These are phyloP conservation scores for Thraustochytrium sp. DNA, from an alignment of 352 stramenopile genomes.

Conservation along the genomic window DNA sequence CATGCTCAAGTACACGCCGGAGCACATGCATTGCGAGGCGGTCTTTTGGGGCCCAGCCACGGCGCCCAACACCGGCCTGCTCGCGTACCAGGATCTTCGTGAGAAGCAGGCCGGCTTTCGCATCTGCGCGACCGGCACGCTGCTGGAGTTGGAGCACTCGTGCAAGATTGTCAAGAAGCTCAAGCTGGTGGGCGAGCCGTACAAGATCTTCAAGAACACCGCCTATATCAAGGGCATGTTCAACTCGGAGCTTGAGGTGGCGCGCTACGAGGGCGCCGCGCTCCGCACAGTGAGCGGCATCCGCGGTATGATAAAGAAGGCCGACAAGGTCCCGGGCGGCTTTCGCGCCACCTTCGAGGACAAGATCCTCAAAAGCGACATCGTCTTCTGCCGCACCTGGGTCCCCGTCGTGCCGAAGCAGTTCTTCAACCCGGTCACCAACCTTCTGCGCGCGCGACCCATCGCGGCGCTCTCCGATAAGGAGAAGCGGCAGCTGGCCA, in stretches of 20 bases:
- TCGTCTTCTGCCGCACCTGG: slow-evolving; percentile 98
- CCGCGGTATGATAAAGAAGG: slow-evolving; percentile 70
- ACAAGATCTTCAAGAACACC: slow-evolving; percentile 98
- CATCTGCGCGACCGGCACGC: slow-evolving; percentile 91
- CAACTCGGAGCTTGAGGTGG: slow-evolving; percentile 88
- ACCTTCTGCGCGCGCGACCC: slow-evolving; percentile 54
- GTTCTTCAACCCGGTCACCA: slow-evolving; percentile 96
- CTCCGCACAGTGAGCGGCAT: slow-evolving; percentile 97
- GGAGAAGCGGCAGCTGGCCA: neutral
- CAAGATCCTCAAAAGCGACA: slow-evolving; percentile 97
- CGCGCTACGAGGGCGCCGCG: slow-evolving; percentile 92
- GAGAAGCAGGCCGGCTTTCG: slow-evolving; percentile 84
- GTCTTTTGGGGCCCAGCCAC: slow-evolving; percentile 93
- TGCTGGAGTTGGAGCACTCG: slow-evolving; percentile 93
- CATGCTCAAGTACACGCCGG: slow-evolving; percentile 98
- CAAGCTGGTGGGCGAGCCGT: slow-evolving; percentile 95
- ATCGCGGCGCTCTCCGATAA: slow-evolving; percentile 50
- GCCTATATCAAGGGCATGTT: slow-evolving; percentile 97
- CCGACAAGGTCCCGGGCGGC: slow-evolving; percentile 65
- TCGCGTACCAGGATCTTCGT: slow-evolving; percentile 91
- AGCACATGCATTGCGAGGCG: slow-evolving; percentile 99
- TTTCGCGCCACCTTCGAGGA: slow-evolving; percentile 99
- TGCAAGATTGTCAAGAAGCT: slow-evolving; percentile 99
- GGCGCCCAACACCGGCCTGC: slow-evolving; percentile 91
- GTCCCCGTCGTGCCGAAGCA: slow-evolving; percentile 94